Evolutionary conservation across 1,284 basidiomycete genomes (phyloP).

Genomic region (Cryptococcus hybrid): DNA sequence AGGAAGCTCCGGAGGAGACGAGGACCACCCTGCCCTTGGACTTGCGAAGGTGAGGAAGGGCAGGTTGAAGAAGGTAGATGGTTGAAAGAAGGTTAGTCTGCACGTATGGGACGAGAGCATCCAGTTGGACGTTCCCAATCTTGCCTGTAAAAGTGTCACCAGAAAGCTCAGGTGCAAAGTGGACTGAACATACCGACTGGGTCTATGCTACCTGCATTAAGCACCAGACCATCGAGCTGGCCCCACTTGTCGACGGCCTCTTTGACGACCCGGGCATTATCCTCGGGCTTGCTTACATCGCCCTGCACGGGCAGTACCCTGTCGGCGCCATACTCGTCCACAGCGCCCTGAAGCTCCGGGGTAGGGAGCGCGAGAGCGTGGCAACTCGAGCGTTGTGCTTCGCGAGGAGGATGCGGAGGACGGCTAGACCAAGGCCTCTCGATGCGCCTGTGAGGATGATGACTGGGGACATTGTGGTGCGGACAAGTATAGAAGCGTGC

Average conservation of each 20-base stretch:
- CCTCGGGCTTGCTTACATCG: conserved; percentile 50
- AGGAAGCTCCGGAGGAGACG: conserved; percentile 55
- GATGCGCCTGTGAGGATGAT: conserved; percentile 48
- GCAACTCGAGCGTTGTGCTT: conserved; percentile 51
- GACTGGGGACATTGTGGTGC: conserved; percentile 23
- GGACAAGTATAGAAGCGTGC: neutral
- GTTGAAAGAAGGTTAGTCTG: conserved; percentile 56
- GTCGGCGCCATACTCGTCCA: conserved; percentile 31
- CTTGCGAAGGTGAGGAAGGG: conserved; percentile 53
- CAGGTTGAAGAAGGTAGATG: conserved; percentile 51
- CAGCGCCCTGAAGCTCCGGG: conserved; percentile 46
- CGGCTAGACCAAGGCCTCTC: conserved; percentile 55
- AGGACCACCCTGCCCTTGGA: conserved; percentile 52
- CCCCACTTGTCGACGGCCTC: conserved; percentile 51
- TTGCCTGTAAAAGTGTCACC: conserved; percentile 18
- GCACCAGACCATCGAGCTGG: conserved; percentile 52
- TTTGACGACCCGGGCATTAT: conserved; percentile 39
- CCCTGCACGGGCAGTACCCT: conserved; percentile 42
- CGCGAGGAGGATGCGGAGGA: conserved; percentile 49
- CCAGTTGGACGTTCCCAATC: conserved; percentile 27
- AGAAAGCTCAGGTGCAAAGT: neutral
- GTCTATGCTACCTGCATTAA: conserved; percentile 55
- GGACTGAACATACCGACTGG: conserved; percentile 38
- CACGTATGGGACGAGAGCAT: conserved; percentile 32
- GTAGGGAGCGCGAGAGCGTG: conserved; percentile 54